These are phyloP conservation scores for Ceriops decandra DNA, from an alignment of 345 rosid species.

Conservation along the genomic window DNA sequence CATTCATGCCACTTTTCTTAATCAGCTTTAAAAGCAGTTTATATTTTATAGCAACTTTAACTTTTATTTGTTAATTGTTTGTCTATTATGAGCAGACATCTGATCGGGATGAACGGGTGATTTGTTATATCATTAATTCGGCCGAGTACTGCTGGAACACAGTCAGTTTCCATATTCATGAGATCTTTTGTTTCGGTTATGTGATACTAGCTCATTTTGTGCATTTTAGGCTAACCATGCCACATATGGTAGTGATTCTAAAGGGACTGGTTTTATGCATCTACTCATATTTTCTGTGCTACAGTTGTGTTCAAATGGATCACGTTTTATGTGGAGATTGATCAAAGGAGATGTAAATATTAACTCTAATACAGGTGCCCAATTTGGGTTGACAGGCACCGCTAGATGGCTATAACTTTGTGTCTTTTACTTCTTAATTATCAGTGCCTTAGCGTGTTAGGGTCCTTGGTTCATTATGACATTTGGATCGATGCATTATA, in stretches of 20 bases:
- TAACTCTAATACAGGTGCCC: no score
- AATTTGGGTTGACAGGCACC: no score
- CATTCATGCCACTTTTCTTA: background rate
- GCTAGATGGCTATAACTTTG: no score
- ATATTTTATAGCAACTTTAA: constrained; percentile 11
- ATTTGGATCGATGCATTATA: no score
- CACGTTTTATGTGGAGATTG: no score
- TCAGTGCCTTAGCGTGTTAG: no score
- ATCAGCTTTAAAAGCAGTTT: constrained; percentile 2
- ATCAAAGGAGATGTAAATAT: no score
- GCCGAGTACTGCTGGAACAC: constrained; percentile 95
- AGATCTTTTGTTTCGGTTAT: constrained; percentile 10
- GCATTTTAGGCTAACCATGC: background rate
- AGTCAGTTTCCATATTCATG: constrained; percentile 36
- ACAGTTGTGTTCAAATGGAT: no score
- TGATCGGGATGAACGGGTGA: constrained; percentile 88
- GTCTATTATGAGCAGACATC: constrained; percentile 56
- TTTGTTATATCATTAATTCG: constrained; percentile 91
- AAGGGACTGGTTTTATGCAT: background rate
- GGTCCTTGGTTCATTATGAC: no score
- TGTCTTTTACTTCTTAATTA: no score
- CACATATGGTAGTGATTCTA: background rate
- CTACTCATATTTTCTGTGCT: no score
- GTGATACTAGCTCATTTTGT: background rate
- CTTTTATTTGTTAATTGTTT: constrained; percentile 10